Evolutionary conservation across 441 rosid species (phyloP), one percentile per base, ranked within the genome.

Genomic region (Erodium moschatum): DNA sequence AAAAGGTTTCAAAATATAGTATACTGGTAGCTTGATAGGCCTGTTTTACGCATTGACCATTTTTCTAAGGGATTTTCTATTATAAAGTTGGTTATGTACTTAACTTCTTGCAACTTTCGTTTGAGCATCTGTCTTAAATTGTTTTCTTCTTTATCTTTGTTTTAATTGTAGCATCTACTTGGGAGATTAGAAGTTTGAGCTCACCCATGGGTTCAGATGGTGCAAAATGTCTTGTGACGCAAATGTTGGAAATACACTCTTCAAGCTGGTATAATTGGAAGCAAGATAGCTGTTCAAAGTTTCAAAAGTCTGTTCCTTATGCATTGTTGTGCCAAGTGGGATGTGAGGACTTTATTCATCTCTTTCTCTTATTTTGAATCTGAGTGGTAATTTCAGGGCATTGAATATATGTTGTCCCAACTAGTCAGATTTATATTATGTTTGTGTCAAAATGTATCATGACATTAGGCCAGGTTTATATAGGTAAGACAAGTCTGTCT

Each of bases 301-400:
- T 95, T 74, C 97, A 95, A 73, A 92, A 83, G 89, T 82, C 88
- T 64, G 84, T 86, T 74, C 89, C 88, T 69, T 84, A 83, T 66
- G 93, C 98, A 54, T 81, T 95, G 72, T 77, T 95, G 73, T 84
- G 88, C 72, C 99, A 92, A 83, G 98, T 95, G 21, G 74, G 96
- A 84, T 96, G 99, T 95, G 75, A 54, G 70, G 70, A 78, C 69
- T 48, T 74, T 61, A 56, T 67, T 18, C 64, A 48, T 73, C 54
- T 42, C 67, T 24, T 70, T 66, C 46, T 56, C 20, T 52, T n/a
- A 63, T 63, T n/a, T 63, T 27, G 16, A 31, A 5, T 38, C 42
- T 63, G 38, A 31, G 27, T 27, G 38, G 38, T 63, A 63, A 27
- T 63, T 5, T 29, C n/a, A 19, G 40, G 7, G 16, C 19, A 29